Conservation (phyloP, 257 asterid genomes). For the Solanum paucissectum region DNA sequence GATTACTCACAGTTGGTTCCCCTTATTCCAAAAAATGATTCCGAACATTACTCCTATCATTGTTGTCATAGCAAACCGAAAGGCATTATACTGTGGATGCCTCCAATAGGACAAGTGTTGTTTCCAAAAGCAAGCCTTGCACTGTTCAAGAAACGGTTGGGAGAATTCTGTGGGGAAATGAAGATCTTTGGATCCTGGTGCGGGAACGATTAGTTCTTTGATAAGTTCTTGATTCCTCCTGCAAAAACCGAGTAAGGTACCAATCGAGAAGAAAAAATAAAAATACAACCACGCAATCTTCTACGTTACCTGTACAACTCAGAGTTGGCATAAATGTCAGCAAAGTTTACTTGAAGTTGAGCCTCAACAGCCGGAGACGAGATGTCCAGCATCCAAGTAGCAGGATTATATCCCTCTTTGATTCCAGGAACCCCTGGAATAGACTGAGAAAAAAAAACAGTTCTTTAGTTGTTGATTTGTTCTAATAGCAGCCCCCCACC, state of each 20-base stretch:
- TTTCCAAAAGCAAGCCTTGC: constrained; percentile 85
- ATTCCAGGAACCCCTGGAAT: constrained; percentile 65
- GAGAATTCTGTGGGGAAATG: constrained; percentile 47
- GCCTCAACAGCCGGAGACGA: constrained; percentile 62
- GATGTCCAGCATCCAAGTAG: constrained; percentile 88
- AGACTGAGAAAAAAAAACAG: constrained; percentile 26
- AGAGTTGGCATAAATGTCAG: constrained; percentile 55
- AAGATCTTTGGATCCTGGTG: constrained; percentile 53
- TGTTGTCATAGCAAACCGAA: constrained; percentile 58
- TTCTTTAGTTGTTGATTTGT: neutral
- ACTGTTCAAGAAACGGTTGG: constrained; percentile 48
- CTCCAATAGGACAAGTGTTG: constrained; percentile 75
- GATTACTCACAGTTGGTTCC: constrained; percentile 41
- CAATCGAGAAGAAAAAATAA: neutral
- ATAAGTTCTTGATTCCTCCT: constrained; percentile 77
- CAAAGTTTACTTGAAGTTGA: constrained; percentile 60
- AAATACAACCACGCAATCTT: neutral
- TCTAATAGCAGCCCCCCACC: neutral
- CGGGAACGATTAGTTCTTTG: constrained; percentile 49
- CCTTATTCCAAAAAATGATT: constrained; percentile 65
- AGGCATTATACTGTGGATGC: constrained; percentile 53
- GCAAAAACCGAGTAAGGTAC: neutral
- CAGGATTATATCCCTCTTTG: constrained; percentile 75
- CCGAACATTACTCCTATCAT: constrained; percentile 55
- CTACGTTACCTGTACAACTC: constrained; percentile 49